Conservation (phyloP, 2,329 filamentous ascomycete species). For the Trichoderma sp. region DNA sequence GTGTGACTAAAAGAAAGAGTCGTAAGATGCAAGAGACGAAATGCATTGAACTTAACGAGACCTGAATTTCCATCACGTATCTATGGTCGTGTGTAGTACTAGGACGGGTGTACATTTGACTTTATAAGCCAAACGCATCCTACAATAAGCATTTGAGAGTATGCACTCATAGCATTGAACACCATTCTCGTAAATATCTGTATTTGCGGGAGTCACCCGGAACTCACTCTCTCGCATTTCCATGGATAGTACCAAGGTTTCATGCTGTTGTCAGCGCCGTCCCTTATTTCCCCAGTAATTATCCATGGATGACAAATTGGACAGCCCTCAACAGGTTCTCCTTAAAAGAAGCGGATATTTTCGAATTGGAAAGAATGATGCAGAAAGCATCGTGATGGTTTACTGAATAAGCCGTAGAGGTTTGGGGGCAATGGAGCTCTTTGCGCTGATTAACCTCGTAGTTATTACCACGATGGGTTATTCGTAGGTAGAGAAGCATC, state of each 20-base stretch:
- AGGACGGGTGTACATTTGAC: too few relatives aligned
- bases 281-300: background rate
- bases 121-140: too few relatives aligned
- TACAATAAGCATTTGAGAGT: too few relatives aligned
- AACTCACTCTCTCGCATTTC: background rate
- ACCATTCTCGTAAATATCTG: too few relatives aligned
- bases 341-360: background rate
- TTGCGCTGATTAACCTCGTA: background rate
- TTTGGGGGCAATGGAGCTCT: background rate
- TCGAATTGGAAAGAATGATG: background rate
- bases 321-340: background rate
- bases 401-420: background rate
- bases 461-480: background rate
- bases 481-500: background rate
- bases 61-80: background rate
- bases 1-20: background rate
- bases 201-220: background rate
- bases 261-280: background rate
- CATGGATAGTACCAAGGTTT: rapidly evolving
- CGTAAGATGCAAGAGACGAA: background rate
- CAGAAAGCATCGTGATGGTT: background rate
- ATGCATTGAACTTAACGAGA: background rate
- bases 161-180: too few relatives aligned
- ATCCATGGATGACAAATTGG: background rate
- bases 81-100: too few relatives aligned